Evolutionary conservation across 225 moss, liverwort and hornwort genomes (phyloP).

Genomic region (Polytrichum formosum): DNA sequence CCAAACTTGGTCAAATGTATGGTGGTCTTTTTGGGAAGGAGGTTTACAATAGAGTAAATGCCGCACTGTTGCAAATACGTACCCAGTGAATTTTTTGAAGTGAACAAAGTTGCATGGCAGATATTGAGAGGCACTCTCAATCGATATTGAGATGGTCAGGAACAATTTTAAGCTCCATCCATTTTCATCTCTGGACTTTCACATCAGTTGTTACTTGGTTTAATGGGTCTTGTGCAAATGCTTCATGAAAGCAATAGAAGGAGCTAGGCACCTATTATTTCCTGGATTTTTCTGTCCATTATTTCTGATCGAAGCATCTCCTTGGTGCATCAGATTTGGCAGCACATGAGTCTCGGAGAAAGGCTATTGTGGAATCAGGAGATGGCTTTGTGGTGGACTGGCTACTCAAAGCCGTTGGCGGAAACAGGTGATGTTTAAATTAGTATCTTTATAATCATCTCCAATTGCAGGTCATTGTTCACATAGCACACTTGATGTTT

Average conservation of each 20-base stretch:
- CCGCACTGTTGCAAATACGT: too few relatives aligned
- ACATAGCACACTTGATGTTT: too few relatives aligned
- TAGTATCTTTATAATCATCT: too few relatives aligned
- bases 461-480: too few relatives aligned
- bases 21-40: not conserved
- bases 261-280: not conserved
- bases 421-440: slow-evolving; percentile 36
- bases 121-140: too few relatives aligned
- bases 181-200: too few relatives aligned
- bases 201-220: too few relatives aligned
- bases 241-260: not conserved
- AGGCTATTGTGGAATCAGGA: slow-evolving; percentile 83
- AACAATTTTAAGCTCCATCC: too few relatives aligned
- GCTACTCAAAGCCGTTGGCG: slow-evolving; percentile 78
- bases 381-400: slow-evolving; percentile 90
- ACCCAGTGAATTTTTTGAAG: too few relatives aligned
- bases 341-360: slow-evolving; percentile 82
- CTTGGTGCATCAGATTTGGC: slow-evolving; percentile 60
- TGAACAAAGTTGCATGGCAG: too few relatives aligned
- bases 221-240: not conserved
- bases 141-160: too few relatives aligned
- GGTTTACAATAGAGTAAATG: too few relatives aligned
- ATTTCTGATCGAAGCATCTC: slow-evolving; percentile 3
- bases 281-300: not conserved
- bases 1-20: not conserved